Evolutionary conservation across 352 stramenopile species (phyloP), one percentile per base, ranked within the genome.

Genomic region (Phytophthora capsici): DNA sequence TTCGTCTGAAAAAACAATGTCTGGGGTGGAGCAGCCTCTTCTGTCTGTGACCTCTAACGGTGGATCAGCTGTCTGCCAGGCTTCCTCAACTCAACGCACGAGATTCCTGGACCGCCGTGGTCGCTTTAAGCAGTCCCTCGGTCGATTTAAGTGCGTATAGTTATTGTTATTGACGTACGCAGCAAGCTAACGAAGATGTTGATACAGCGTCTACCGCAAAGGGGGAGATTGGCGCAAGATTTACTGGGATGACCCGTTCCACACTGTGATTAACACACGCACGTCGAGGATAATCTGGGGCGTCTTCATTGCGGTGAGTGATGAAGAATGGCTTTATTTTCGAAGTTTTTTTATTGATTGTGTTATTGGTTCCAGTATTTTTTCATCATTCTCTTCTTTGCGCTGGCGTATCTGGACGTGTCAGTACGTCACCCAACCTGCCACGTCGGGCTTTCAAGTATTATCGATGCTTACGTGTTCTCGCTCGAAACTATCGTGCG

Each of bases 391-490:
- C 75, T 93, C 26, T 75, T 92, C 54, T 95, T 95, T 45, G 88
- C 85, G 19, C 45, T 95, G 44, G 70, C 77, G 46, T 95, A 91
- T 61, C 57, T 93, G 54, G 64, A 89, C 65, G 76, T 95, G 19
- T 93, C 85, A 14, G 48, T 77, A 57, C 76, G 75, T 5, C 69
- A 84, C 10, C 64, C 60, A n/a, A 72, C 82, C 30, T 95, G 88
- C 57, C 83, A 95, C 61, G 77, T 95, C 4, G 88, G 88, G 14
- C 61, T 95, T 58, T 68, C 51, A 22, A 91, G 79, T 44, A 73
- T 94, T 32, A 93, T 90, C 53, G 80, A 95, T 44, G 82, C 88
- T 34, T 95, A 95, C 61, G 77, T 95, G 49, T 95, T 95, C 60
- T 95, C 88, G 3, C 82, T 95, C 20, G 85, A 95, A 57, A 94